A percentile compares a stretch with the other conserved stretches of the same genome.
Evolutionary conservation across 139 green algal genomes (phyloP).

Genomic region (Tetraselmis chui): DNA sequence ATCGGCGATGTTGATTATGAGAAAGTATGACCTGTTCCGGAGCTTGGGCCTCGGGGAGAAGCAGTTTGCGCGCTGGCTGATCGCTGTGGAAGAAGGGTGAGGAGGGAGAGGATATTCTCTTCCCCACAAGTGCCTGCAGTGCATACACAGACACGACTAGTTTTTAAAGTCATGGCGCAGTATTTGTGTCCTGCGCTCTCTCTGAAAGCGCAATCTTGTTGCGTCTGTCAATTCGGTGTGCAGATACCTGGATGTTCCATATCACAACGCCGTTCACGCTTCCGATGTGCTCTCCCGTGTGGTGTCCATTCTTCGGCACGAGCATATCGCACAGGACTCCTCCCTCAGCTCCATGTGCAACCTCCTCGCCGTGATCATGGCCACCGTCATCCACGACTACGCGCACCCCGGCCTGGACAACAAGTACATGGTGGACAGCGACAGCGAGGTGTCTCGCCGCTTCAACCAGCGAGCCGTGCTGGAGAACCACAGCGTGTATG

Average conservation of each 20-base stretch:
- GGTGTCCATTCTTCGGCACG: not conserved
- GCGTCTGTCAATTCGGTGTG: too few relatives aligned
- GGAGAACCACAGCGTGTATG: not conserved
- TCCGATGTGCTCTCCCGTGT: not conserved
- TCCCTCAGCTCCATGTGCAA: not conserved
- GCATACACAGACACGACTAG: too few relatives aligned
- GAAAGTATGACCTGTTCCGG: too few relatives aligned
- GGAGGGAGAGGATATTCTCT: too few relatives aligned
- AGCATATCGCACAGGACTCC: not conserved
- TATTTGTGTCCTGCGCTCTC: too few relatives aligned
- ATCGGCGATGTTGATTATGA: too few relatives aligned
- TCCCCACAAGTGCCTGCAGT: too few relatives aligned
- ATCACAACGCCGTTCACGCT: not conserved
- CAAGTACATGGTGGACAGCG: not conserved
- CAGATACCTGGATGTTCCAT: not conserved
- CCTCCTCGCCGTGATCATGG: not conserved
- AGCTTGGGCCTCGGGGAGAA: too few relatives aligned
- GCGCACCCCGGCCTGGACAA: not conserved
- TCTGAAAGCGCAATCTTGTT: too few relatives aligned
- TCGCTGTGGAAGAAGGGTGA: too few relatives aligned
- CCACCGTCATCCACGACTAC: not conserved
- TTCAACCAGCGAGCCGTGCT: not conserved
- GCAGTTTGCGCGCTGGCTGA: too few relatives aligned
- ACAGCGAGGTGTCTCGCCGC: not conserved
- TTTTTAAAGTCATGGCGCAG: too few relatives aligned